Evolutionary conservation across 768 basidiomycete genomes (phyloP).

Genomic region (Lentinula detonsa): DNA sequence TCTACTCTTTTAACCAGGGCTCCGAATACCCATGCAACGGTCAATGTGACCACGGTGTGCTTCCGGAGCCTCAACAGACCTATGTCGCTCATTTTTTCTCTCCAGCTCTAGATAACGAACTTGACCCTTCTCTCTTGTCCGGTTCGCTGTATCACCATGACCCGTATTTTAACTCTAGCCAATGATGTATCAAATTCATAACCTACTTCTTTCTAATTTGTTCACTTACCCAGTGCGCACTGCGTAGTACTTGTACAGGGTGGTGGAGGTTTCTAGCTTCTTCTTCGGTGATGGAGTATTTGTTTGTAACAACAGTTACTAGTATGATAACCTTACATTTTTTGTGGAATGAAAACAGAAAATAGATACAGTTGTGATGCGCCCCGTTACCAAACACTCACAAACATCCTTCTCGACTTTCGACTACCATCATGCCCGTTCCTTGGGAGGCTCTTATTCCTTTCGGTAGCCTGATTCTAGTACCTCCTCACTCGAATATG

Average conservation of each 20-base stretch:
- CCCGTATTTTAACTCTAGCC: neutral
- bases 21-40: neutral
- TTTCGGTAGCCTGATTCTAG: slow-evolving; percentile 52
- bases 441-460: slow-evolving; percentile 98
- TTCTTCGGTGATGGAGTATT: too few species aligned
- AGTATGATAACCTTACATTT: too few species aligned
- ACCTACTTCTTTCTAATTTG: too few species aligned
- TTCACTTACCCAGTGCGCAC: too few species aligned
- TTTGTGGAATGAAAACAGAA: too few species aligned
- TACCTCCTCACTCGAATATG: neutral
- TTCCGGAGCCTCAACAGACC: neutral
- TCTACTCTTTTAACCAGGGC: neutral
- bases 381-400: neutral
- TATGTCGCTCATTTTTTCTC: neutral
- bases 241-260: too few species aligned
- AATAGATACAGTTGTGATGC: too few species aligned
- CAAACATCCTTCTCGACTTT: neutral
- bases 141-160: neutral
- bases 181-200: neutral
- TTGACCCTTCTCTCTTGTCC: neutral
- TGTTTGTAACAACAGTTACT: too few species aligned
- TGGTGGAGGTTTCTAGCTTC: too few species aligned
- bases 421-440: slow-evolving; percentile 67
- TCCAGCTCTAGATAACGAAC: neutral
- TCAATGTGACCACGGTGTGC: neutral